Percentiles rank a stretch among this genome's conserved stretches.
These are phyloP conservation scores for Patellifolia procumbens DNA, from an alignment of 179 eudicot genomes.

Conservation along the genomic window DNA sequence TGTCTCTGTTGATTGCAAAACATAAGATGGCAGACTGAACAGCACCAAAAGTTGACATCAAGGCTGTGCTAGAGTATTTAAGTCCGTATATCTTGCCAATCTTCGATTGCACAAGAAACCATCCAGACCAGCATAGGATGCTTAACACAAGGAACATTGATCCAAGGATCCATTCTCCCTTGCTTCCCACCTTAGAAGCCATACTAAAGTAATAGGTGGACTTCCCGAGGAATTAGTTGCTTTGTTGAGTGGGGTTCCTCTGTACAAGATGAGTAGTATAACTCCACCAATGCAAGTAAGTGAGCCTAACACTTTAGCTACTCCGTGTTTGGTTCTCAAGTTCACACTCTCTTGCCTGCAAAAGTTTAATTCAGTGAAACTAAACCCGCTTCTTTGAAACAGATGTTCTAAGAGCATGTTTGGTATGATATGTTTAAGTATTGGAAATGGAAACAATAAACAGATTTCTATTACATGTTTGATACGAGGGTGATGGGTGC, in stretches of 20 bases:
- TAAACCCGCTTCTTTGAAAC: no score
- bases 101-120: slow-evolving; percentile 75
- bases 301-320: slow-evolving; percentile 64
- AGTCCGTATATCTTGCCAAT: slow-evolving; percentile 61
- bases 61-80: slow-evolving; percentile 66
- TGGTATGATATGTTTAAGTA: neutral
- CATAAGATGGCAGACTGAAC: slow-evolving; percentile 56
- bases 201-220: slow-evolving; percentile 16
- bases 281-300: slow-evolving; percentile 55
- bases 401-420: no score
- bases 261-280: slow-evolving; percentile 59
- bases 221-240: slow-evolving; percentile 10
- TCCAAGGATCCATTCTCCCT: slow-evolving; percentile 46
- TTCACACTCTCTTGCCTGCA: slow-evolving; percentile 69
- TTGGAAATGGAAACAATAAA: no score
- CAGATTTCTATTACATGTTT: no score
- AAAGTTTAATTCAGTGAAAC: slow-evolving; percentile 9
- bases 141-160: slow-evolving; percentile 47
- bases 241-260: slow-evolving; percentile 55
- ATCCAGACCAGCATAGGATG: slow-evolving; percentile 66
- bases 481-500: no score
- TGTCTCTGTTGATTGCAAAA: slow-evolving; percentile 43
- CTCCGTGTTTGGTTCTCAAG: slow-evolving; percentile 55
- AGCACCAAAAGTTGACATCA: slow-evolving; percentile 63
- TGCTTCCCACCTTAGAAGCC: slow-evolving; percentile 7